These are phyloP conservation scores for Ormosia semicastrata DNA, from an alignment of 306 rosid species.

Conservation along the genomic window DNA sequence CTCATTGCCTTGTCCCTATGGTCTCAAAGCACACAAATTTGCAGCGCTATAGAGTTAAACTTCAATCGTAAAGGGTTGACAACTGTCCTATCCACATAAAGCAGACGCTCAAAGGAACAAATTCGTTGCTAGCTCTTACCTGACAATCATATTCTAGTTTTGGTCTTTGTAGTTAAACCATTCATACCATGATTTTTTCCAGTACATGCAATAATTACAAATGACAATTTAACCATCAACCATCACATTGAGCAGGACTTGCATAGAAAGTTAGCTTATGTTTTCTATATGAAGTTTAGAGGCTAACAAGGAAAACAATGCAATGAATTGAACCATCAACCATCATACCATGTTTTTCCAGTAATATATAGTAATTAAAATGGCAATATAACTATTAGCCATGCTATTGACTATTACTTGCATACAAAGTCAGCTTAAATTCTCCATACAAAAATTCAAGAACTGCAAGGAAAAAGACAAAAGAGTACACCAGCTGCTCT, in stretches of 20 bases:
- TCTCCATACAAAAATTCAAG: background rate
- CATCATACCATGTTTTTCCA: too few relatives aligned
- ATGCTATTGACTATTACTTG: background rate
- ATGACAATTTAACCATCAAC: background rate
- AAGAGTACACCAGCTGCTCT: background rate
- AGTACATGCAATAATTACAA: background rate
- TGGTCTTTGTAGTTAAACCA: background rate
- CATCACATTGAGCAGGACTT: background rate
- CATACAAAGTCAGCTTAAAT: background rate
- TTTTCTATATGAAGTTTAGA: background rate
- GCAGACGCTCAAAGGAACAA: too few relatives aligned
- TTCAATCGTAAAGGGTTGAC: too few relatives aligned
- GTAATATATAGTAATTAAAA: background rate
- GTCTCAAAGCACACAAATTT: too few relatives aligned
- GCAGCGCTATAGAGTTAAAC: too few relatives aligned
- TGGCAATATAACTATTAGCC: background rate
- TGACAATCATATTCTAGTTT: background rate
- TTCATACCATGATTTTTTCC: background rate
- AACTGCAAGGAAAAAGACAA: too few relatives aligned
- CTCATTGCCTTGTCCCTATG: too few relatives aligned
- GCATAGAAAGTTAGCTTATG: background rate
- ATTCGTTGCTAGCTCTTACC: too few relatives aligned
- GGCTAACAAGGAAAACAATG: background rate
- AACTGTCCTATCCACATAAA: too few relatives aligned
- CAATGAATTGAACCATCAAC: background rate